phyloP scores from a whole-genome alignment of 352 stramenopile genomes.

The Globisporangium emineosum region DNA sequence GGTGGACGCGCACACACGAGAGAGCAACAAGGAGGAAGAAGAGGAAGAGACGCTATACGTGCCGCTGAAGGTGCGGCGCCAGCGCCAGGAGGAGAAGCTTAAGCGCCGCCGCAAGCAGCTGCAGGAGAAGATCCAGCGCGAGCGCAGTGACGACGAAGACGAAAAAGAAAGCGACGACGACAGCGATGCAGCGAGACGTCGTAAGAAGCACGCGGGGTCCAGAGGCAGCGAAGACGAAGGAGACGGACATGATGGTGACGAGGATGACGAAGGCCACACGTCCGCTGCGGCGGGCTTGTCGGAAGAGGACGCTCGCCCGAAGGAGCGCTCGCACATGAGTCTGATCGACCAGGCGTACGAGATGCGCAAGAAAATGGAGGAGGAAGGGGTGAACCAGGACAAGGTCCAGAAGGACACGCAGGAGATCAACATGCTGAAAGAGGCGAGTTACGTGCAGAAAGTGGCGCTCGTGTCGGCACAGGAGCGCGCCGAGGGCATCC shows the following conservation, averaged over 20 bases:
- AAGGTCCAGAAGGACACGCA: constrained; percentile 78
- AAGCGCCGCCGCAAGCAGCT: constrained; percentile 45
- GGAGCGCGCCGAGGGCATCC: constrained; percentile 90
- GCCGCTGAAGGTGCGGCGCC: constrained; percentile 71
- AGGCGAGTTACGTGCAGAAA: constrained; percentile 95
- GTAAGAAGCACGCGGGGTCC: neutral
- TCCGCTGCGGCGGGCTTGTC: constrained; percentile 11
- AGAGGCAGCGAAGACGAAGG: constrained; percentile 4
- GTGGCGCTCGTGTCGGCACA: constrained; percentile 92
- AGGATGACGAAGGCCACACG: constrained; percentile 11
- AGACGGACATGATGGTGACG: constrained; percentile 11
- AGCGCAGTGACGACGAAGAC: constrained; percentile 34
- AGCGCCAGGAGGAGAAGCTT: constrained; percentile 65
- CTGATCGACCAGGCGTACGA: constrained; percentile 83
- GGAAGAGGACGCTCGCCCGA: constrained; percentile 11
- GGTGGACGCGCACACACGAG: constrained; percentile 5
- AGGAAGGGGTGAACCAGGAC: constrained; percentile 74
- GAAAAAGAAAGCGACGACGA: constrained; percentile 11
- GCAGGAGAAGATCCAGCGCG: constrained; percentile 48
- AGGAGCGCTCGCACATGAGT: constrained; percentile 61
- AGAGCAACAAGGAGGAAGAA: constrained; percentile 1
- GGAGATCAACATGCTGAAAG: constrained; percentile 93
- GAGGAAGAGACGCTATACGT: constrained; percentile 66
- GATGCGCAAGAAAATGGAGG: constrained; percentile 76
- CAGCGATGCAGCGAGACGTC: constrained; percentile 6